Percentiles rank a stretch among this genome's conserved stretches.
Evolutionary conservation across 192 early-diverging fungal species (phyloP).

Genomic region (Coemansia sp.): DNA sequence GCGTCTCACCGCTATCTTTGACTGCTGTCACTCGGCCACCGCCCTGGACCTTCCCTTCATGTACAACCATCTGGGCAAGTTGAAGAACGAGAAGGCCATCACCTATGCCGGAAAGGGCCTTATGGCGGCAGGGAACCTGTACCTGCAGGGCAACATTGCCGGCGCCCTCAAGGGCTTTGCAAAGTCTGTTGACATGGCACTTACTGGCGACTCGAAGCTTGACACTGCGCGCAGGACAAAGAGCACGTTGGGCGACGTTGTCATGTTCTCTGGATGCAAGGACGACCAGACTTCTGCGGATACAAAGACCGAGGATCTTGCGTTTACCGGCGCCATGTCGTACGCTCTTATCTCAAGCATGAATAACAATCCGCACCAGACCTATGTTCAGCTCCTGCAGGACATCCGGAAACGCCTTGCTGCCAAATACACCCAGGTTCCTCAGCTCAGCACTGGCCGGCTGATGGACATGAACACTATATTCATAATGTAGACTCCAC

Average conservation of each 20-base stretch:
- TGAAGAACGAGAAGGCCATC: conserved; percentile 57
- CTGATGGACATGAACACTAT: conserved; percentile 66
- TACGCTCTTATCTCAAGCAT: conserved; percentile 69
- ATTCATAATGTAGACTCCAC: conserved; percentile 61
- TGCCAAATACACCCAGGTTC: conserved; percentile 70
- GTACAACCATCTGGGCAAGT: conserved; percentile 70
- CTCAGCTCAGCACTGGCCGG: conserved; percentile 75
- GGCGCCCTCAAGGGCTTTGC: conserved; percentile 44
- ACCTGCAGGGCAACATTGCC: conserved; percentile 46
- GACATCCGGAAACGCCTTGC: conserved; percentile 66
- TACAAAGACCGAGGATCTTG: conserved; percentile 60
- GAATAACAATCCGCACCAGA: conserved; percentile 58
- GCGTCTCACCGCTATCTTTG: conserved; percentile 80
- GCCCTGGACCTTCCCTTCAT: conserved; percentile 79
- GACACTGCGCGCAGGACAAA: conserved; percentile 39
- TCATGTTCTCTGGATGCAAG: conserved; percentile 84
- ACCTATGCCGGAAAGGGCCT: conserved; percentile 46
- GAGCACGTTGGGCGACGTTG: conserved; percentile 65
- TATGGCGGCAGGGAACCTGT: conserved; percentile 30
- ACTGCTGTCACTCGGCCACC: conserved; percentile 85
- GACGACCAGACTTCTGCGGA: conserved; percentile 86
- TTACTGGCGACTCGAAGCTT: conserved; percentile 52
- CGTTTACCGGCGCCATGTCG: conserved; percentile 73
- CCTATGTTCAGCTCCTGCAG: conserved; percentile 72
- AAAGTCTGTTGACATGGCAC: conserved; percentile 42